Evolutionary conservation across 2,329 filamentous ascomycete species (phyloP), one percentile per base, ranked within the genome.

Genomic region (Polytolypa hystricis): DNA sequence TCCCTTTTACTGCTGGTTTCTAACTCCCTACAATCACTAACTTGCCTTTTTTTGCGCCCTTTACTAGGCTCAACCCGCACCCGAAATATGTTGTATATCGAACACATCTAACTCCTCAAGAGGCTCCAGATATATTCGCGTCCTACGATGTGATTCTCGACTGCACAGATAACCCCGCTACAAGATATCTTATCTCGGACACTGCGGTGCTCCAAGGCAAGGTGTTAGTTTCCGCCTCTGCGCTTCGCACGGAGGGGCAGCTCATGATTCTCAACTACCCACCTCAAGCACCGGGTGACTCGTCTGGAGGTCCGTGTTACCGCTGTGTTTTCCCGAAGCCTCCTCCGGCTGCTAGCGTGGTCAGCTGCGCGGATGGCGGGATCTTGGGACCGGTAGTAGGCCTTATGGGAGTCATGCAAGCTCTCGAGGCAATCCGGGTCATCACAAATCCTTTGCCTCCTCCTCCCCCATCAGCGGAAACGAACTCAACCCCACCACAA

Each of bases 361-460:
- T 84, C 1, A 85, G 80, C 41, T 98, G 91, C 52, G 85, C 87
- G 27, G 91, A 98, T 55, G 89, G 87, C 7, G 91, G 91, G 0
- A 86, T 98, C 6, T 52, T 98, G 1, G 91, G 91, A 0, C 87
- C 91, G 0, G 86, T 95, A 0, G 91, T 98, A 0, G 91, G 91
- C 0, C 71, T 78, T 0, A 95, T 98, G 84, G 91, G 91, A 5
- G 79, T 94, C 0, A 62, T 96, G 38, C 91, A 96, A 63, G 89
- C 91, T 0, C 66, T 93, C 1, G 86, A 96, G 61, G 78, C 84
- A 0, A 78, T 96, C 50, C 91, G 93, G 55, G 58, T 95, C n/a
- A 69, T 95, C 11, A 70, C 74, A 7, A 25, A 30, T 15, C 12
- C 32, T 2, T 6, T n/a, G 12, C n/a, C 17, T 4, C n/a, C 21